phyloP scores from a whole-genome alignment of 345 rosid genomes.

The Citropsis articulata region DNA sequence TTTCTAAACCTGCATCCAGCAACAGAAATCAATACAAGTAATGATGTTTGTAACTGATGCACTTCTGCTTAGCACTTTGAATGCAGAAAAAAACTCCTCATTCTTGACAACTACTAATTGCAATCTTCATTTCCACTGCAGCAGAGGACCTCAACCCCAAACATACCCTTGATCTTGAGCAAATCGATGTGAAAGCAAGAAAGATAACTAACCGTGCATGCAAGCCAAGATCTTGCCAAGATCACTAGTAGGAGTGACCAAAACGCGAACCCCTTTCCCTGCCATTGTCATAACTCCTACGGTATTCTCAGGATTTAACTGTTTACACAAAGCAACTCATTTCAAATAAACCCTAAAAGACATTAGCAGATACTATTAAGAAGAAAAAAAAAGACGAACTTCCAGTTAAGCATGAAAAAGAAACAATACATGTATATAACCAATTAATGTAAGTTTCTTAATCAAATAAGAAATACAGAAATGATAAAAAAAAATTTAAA shows the following conservation, averaged over 20 bases:
- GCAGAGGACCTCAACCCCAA: not conserved
- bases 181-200: not conserved
- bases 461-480: not conserved
- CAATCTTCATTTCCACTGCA: not conserved
- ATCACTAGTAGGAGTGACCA: conserved; percentile 59
- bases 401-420: not conserved
- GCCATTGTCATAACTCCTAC: conserved; percentile 60
- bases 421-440: not conserved
- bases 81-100: not conserved
- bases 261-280: conserved; percentile 58
- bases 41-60: not conserved
- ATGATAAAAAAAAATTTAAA: not conserved
- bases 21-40: not conserved
- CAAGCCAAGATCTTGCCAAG: conserved; percentile 63
- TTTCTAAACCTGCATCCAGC: conserved; percentile 39
- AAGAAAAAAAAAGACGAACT: not conserved
- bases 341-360: not conserved
- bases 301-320: conserved; percentile 65
- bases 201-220: conserved; percentile 49
- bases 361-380: too few species aligned
- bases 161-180: not conserved
- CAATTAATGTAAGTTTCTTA: not conserved
- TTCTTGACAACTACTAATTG: not conserved
- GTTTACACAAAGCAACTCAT: conserved; percentile 2
- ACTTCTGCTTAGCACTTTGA: not conserved